Conservation (phyloP, 1,139 yeast species). For the Blastobotrys capitulatus region DNA sequence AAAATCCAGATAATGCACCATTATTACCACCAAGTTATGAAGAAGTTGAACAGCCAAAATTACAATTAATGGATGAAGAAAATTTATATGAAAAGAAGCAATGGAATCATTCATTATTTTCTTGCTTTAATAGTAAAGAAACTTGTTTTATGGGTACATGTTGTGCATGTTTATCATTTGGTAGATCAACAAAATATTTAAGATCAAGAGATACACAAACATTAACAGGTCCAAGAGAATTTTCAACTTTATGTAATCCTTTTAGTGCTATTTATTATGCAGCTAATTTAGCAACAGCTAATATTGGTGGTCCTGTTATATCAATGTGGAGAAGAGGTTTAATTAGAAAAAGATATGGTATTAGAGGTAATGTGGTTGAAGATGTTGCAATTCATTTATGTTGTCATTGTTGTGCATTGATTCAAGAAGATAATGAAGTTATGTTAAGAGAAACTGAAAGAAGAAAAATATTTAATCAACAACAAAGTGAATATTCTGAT, state of each 20-base stretch:
- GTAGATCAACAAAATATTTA: slow-evolving; percentile 1
- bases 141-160: slow-evolving; percentile 6
- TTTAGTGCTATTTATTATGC: slow-evolving; percentile 1
- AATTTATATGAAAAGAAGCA: not conserved
- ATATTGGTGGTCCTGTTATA: slow-evolving; percentile 5
- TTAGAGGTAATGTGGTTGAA: not conserved
- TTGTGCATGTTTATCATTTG: slow-evolving; percentile 7
- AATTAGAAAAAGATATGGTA: slow-evolving; percentile 7
- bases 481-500: slow-evolving; percentile 1
- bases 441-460: slow-evolving; percentile 5
- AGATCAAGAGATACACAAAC: slow-evolving; percentile 5
- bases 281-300: slow-evolving; percentile 2
- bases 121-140: slow-evolving; percentile 3
- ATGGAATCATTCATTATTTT: slow-evolving; percentile 4
- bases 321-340: slow-evolving; percentile 3
- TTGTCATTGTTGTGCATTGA: slow-evolving; percentile 10
- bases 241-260: slow-evolving; percentile 4
- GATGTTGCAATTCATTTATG: slow-evolving; percentile 6
- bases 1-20: not conserved
- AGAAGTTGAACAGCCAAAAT: not conserved
- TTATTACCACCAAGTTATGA: not conserved
- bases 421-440: slow-evolving; percentile 7
- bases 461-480: slow-evolving; percentile 3
- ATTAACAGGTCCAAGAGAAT: not conserved
- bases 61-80: slow-evolving; percentile 4